A percentile compares a stretch with the other conserved stretches of the same genome.
phyloP scores from a whole-genome alignment of 768 basidiomycete genomes.

The Tricholoma saponaceum region DNA sequence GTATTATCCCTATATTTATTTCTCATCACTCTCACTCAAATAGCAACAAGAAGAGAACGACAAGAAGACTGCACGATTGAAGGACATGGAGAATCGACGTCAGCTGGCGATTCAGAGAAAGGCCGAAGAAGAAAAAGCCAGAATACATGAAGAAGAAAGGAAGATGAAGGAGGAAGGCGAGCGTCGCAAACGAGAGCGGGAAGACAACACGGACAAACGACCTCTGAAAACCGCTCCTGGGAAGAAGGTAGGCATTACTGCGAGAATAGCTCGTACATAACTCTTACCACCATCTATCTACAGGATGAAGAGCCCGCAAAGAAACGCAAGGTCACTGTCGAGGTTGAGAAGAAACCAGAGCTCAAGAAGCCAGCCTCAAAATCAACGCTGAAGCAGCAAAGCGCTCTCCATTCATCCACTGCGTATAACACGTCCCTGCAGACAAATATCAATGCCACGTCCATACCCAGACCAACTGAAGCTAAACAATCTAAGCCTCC shows the following conservation, averaged over 20 bases:
- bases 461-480: slow-evolving; percentile 30
- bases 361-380: slow-evolving; percentile 56
- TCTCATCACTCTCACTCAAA: slow-evolving; percentile 7
- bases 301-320: slow-evolving; percentile 69
- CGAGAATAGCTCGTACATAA: not conserved
- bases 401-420: slow-evolving; percentile 32
- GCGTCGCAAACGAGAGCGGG: slow-evolving; percentile 76
- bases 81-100: slow-evolving; percentile 82
- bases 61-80: slow-evolving; percentile 68
- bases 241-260: slow-evolving; percentile 49
- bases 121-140: slow-evolving; percentile 70
- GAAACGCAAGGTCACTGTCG: slow-evolving; percentile 61
- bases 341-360: slow-evolving; percentile 53
- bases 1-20: not conserved
- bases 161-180: slow-evolving; percentile 73
- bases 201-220: slow-evolving; percentile 71
- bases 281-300: slow-evolving; percentile 4
- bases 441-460: slow-evolving; percentile 17
- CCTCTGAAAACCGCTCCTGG: slow-evolving; percentile 41
- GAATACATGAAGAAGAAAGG: slow-evolving; percentile 61
- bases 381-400: slow-evolving; percentile 40
- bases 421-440: slow-evolving; percentile 37
- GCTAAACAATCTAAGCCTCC: slow-evolving; percentile 28
- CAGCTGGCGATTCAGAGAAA: slow-evolving; percentile 68
- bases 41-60: slow-evolving; percentile 90